phyloP scores from a whole-genome alignment of 2,329 filamentous ascomycete genomes.

The Claviceps sp. region DNA sequence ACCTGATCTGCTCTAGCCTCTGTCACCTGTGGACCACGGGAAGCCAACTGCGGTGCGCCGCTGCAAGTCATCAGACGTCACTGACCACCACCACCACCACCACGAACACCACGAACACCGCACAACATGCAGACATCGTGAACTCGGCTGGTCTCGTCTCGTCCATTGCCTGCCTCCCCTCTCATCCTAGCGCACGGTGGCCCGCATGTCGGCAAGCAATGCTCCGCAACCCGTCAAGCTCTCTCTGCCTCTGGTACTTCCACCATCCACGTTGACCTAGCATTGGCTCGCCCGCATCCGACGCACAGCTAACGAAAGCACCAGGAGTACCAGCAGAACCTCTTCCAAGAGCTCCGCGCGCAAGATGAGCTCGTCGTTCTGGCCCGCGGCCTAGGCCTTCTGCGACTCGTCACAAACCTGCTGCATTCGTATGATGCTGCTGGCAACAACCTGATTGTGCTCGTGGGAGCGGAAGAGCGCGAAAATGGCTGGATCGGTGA shows the following conservation, averaged over 20 bases:
- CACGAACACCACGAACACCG: not conserved
- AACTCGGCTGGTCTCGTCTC: not conserved
- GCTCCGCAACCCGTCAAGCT: slow-evolving; percentile 62
- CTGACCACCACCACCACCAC: not conserved
- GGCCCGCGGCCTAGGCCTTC: slow-evolving; percentile 79
- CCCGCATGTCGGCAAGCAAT: slow-evolving; percentile 39
- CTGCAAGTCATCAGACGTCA: too few species aligned
- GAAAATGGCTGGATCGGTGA: slow-evolving; percentile 98
- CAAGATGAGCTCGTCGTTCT: slow-evolving; percentile 92
- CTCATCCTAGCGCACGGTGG: not conserved
- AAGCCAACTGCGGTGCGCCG: too few species aligned
- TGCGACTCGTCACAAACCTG: slow-evolving; percentile 88
- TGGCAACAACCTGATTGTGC: slow-evolving; percentile 79
- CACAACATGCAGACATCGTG: not conserved
- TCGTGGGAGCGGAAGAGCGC: slow-evolving; percentile 80
- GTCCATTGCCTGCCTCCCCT: not conserved
- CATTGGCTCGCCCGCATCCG: not conserved
- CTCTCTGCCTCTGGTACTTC: slow-evolving; percentile 47
- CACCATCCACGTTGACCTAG: not conserved
- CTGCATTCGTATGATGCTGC: slow-evolving; percentile 94
- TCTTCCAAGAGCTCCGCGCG: slow-evolving; percentile 78
- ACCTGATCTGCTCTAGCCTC: too few species aligned
- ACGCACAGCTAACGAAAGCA: not conserved
- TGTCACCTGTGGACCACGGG: too few species aligned
- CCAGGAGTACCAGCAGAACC: slow-evolving; percentile 81